Base-by-base conservation (phyloP, 2,329 filamentous ascomycete species). In the Geosmithia flava region DNA sequence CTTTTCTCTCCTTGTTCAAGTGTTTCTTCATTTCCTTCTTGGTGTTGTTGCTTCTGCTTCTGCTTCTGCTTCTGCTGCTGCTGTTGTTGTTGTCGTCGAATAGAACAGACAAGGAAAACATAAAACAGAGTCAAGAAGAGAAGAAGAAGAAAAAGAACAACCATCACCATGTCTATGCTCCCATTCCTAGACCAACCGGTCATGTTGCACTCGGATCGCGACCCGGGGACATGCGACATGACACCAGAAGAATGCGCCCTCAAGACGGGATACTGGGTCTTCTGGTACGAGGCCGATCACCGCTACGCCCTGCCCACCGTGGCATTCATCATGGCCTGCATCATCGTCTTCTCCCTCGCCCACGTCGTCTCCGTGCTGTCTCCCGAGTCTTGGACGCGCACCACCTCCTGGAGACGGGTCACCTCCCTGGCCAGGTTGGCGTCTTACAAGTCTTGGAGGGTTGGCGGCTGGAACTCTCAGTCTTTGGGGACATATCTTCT, bases 291-390 rank as follows among this genome's bases (percentile, higher is more conserved):
- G 48, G 70, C 75, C 20, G 76, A 80, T 53, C 68, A 72, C 52
- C 67, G 71, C 37, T 80, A 71, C 52, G 71, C 69, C 1, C 57
- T 78, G 3, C 66, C 67, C 7, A 77, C 75, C 0, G 59, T 77
- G 3, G 75, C 72, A 43, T 74, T 79, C 52, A 71, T 78, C 57
- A 62, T 73, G 53, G 62, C 64, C 1, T 58, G 61, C n/a, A 71
- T 78, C 47, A 62, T 65, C 1, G 49, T 76, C 13, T 78, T 75
- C 52, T 58, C 67, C 19, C 56, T 77, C 17, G 17, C 20, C 11
- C 16, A 30, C 11, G 19, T 29, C 40, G 23, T 47, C 39, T 78
- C 75, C 52, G 58, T 67, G 20, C 56, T 77, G 17, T 58, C 60
- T 3, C 41, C 41, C 19, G 20, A n/a, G 19, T 19, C n/a, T 10